Percentiles rank a stretch among this genome's conserved stretches.
Evolutionary conservation across 2,329 filamentous ascomycete species (phyloP).

Genomic region (Zymoseptoria crescenta): DNA sequence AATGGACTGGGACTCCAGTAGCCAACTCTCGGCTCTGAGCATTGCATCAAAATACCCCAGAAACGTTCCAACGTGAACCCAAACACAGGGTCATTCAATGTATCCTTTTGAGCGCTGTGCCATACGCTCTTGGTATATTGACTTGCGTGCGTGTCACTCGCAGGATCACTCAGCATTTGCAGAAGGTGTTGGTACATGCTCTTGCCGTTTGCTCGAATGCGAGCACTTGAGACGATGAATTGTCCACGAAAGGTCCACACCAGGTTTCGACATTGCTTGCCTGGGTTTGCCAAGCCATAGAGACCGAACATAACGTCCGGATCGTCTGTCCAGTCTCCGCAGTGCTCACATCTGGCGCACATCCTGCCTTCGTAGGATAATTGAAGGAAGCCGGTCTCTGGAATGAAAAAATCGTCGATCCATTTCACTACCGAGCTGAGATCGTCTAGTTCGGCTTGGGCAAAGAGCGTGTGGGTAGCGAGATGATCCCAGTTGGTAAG

Average conservation of each 20-base stretch:
- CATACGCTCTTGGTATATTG: neutral
- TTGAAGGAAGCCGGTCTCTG: conserved; percentile 40
- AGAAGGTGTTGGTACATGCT: conserved; percentile 30
- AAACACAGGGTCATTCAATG: neutral
- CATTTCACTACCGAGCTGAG: conserved; percentile 30
- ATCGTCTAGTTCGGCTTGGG: conserved; percentile 40
- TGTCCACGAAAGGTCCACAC: conserved; percentile 41
- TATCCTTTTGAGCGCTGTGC: neutral
- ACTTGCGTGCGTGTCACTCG: conserved; percentile 12
- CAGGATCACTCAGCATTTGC: conserved; percentile 17
- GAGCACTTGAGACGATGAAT: conserved; percentile 39
- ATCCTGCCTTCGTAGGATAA: conserved; percentile 34
- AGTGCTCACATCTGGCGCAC: conserved; percentile 33
- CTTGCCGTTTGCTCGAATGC: conserved; percentile 34
- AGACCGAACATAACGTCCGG: conserved; percentile 33
- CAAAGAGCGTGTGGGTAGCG: conserved; percentile 41
- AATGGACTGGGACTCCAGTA: neutral
- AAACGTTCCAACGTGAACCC: neutral
- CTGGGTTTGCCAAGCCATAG: conserved; percentile 22
- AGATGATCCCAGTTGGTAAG: conserved; percentile 36
- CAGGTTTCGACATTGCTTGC: conserved; percentile 14
- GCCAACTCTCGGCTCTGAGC: neutral
- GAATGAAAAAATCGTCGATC: conserved; percentile 33
- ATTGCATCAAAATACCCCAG: neutral
- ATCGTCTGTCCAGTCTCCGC: conserved; percentile 38